These are phyloP conservation scores for Trifolium pratense DNA, from an alignment of 306 rosid genomes.

Conservation along the genomic window DNA sequence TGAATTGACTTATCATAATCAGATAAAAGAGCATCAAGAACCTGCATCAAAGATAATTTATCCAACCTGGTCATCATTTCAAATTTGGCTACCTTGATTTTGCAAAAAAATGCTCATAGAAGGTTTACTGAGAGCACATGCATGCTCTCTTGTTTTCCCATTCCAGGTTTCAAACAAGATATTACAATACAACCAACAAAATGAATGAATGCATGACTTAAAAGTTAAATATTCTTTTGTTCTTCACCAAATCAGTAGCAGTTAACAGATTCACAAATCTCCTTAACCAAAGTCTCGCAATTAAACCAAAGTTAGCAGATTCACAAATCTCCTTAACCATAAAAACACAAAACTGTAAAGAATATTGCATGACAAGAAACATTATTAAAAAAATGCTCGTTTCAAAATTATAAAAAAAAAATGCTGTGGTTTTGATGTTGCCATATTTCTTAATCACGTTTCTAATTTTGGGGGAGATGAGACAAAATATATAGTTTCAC, in stretches of 20 bases:
- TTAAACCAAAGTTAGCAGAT: not conserved
- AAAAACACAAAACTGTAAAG: constrained; percentile 8
- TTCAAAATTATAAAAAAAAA: too few species aligned
- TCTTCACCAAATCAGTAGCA: constrained; percentile 15
- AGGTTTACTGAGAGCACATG: not conserved
- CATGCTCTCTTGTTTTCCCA: not conserved
- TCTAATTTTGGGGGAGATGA: not conserved
- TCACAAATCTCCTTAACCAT: not conserved
- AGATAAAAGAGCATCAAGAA: constrained; percentile 82
- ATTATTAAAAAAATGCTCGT: not conserved
- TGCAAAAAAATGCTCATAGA: not conserved
- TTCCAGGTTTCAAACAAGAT: constrained; percentile 1
- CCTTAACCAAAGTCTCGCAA: not conserved
- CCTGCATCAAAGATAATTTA: constrained; percentile 55
- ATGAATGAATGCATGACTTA: constrained; percentile 12
- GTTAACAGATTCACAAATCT: not conserved
- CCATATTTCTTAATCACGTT: not conserved
- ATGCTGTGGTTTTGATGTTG: not conserved
- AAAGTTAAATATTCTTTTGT: not conserved
- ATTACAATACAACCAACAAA: constrained; percentile 28
- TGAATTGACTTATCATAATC: constrained; percentile 78
- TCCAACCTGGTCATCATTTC: constrained; percentile 2
- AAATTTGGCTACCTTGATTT: not conserved
- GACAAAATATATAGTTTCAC: not conserved
- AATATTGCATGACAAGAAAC: not conserved